A percentile compares a stretch with the other conserved stretches of the same genome.
Evolutionary conservation across 176 grass and related monocot species (phyloP).

Genomic region (Bothriochloa decipiens): DNA sequence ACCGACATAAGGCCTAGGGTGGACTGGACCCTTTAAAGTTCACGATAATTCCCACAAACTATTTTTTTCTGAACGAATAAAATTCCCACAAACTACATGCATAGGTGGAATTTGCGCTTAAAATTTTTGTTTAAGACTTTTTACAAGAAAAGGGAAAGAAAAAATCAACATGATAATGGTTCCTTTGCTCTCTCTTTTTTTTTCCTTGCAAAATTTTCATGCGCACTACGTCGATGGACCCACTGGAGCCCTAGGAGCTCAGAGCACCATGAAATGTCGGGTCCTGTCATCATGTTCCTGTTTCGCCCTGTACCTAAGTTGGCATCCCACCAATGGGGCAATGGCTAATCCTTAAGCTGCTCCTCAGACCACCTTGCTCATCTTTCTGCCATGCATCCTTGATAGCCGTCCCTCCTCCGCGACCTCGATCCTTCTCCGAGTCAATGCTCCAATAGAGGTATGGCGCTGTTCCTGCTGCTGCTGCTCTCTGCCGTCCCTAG

Average conservation of each 20-base stretch:
- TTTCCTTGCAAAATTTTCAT: too few relatives aligned
- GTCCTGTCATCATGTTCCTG: too few relatives aligned
- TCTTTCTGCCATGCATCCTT: neutral
- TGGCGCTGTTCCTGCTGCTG: neutral
- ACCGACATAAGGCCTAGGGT: too few relatives aligned
- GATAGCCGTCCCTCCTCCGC: neutral
- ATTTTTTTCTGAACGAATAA: too few relatives aligned
- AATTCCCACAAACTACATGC: too few relatives aligned
- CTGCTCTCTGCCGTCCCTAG: neutral
- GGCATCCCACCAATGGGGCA: neutral
- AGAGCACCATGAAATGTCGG: neutral
- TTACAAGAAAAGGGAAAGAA: neutral
- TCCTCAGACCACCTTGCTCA: neutral
- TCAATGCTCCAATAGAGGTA: slow-evolving; percentile 28
- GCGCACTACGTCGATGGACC: neutral
- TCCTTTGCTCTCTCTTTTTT: neutral
- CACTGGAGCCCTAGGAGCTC: neutral
- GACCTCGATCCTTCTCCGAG: neutral
- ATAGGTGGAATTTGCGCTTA: neutral
- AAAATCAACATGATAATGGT: neutral
- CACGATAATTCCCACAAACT: too few relatives aligned
- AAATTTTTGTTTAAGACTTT: neutral
- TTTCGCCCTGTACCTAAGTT: slow-evolving; percentile 4
- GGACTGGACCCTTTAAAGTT: too few relatives aligned
- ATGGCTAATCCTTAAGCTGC: neutral